Evolutionary conservation across 176 grass and related monocot species (phyloP).

Genomic region (Saccharum officinarum): DNA sequence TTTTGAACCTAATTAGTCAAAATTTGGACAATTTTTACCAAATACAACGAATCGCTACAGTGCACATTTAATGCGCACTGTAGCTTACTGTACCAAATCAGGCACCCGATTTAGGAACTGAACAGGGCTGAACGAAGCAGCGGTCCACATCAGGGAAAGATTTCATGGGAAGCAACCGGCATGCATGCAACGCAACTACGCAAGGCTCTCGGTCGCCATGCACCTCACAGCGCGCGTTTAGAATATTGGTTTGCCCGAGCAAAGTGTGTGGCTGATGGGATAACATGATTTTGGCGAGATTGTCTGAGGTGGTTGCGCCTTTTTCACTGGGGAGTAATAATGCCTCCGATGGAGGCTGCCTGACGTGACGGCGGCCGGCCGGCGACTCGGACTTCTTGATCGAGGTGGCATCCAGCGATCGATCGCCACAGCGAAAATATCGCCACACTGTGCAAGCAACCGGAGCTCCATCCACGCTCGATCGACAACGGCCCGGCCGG

Average conservation of each 20-base stretch:
- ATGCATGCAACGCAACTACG: constrained; percentile 12
- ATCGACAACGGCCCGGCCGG: neutral
- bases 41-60: no score
- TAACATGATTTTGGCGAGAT: neutral
- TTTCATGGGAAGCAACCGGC: constrained; percentile 33
- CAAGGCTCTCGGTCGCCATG: neutral
- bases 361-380: no score
- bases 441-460: neutral
- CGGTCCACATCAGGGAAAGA: constrained; percentile 21
- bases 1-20: no score
- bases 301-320: constrained; percentile 14
- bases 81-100: no score
- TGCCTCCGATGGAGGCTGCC: no score
- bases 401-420: constrained; percentile 31
- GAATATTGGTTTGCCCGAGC: neutral
- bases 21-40: no score
- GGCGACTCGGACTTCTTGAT: neutral
- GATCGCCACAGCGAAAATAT: neutral
- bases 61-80: no score
- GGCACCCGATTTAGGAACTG: no score
- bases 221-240: neutral
- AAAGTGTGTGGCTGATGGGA: neutral
- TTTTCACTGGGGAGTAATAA: neutral
- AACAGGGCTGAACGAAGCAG: neutral
- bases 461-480: neutral